Conservation (phyloP, 352 stramenopile genomes). For the Pythium scleroteichum region DNA sequence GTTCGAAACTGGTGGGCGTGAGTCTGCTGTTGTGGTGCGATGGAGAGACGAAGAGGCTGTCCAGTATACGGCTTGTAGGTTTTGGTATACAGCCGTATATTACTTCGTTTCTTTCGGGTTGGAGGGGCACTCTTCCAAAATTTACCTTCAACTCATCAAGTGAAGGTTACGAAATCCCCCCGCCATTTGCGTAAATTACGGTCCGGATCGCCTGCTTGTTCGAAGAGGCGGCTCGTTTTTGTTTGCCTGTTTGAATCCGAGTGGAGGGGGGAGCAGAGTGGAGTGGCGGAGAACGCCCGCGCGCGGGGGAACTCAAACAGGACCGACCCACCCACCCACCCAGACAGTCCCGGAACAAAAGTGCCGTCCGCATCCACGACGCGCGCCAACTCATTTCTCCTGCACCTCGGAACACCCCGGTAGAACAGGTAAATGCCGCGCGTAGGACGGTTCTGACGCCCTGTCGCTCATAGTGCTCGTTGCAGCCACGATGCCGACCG, state of each 20-base stretch:
- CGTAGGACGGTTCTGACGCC: background rate
- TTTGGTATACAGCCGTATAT: no score
- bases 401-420: background rate
- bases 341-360: conserved; percentile 11
- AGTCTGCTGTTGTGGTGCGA: no score
- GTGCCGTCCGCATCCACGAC: background rate
- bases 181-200: conserved; percentile 21
- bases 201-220: conserved; percentile 15
- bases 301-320: conserved; percentile 25
- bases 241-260: conserved; percentile 30
- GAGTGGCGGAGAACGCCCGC: conserved; percentile 25
- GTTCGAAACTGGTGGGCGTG: no score
- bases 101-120: no score
- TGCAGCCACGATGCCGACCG: conserved; percentile 45
- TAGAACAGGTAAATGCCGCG: conserved; percentile 1
- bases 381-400: background rate
- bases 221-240: conserved; percentile 23
- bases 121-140: no score
- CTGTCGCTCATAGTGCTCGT: no score
- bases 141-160: no score
- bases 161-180: background rate
- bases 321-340: conserved; percentile 16
- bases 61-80: no score
- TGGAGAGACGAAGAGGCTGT: no score
- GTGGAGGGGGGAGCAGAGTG: conserved; percentile 10